These are phyloP conservation scores for Zygotorulaspora florentina DNA, from an alignment of 805 yeast genomes.

Conservation along the genomic window DNA sequence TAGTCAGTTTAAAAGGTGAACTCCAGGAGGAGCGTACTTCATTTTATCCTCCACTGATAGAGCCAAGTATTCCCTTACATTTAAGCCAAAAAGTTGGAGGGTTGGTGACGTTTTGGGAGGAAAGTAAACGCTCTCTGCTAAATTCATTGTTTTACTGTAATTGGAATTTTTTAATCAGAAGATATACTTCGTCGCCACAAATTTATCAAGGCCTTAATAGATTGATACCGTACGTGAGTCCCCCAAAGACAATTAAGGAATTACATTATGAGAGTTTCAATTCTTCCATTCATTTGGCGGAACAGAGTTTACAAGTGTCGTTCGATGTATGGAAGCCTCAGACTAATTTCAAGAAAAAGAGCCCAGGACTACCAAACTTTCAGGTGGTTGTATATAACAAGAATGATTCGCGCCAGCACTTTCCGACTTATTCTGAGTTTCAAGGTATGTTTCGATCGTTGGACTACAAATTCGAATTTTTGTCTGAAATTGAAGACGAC, in stretches of 20 bases:
- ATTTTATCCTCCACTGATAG: conserved; percentile 12
- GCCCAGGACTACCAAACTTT: conserved; percentile 71
- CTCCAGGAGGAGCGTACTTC: conserved; percentile 7
- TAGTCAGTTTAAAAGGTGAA: conserved; percentile 41
- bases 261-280: neutral
- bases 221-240: conserved; percentile 23
- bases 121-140: conserved; percentile 7
- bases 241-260: conserved; percentile 9
- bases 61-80: neutral
- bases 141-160: conserved; percentile 21
- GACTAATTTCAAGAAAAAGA: conserved; percentile 61
- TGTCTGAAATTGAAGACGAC: conserved; percentile 27
- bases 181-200: conserved; percentile 27
- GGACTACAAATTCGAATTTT: conserved; percentile 32
- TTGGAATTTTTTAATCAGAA: conserved; percentile 19
- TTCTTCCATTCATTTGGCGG: neutral
- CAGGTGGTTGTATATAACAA: conserved; percentile 59
- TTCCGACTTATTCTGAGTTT: conserved; percentile 48
- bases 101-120: neutral
- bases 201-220: conserved; percentile 32
- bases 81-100: neutral
- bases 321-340: conserved; percentile 85
- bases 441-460: conserved; percentile 34
- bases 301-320: conserved; percentile 35
- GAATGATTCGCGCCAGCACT: conserved; percentile 30